These are phyloP conservation scores for Globisporangium orthogonon DNA, from an alignment of 352 stramenopile genomes.

Conservation along the genomic window DNA sequence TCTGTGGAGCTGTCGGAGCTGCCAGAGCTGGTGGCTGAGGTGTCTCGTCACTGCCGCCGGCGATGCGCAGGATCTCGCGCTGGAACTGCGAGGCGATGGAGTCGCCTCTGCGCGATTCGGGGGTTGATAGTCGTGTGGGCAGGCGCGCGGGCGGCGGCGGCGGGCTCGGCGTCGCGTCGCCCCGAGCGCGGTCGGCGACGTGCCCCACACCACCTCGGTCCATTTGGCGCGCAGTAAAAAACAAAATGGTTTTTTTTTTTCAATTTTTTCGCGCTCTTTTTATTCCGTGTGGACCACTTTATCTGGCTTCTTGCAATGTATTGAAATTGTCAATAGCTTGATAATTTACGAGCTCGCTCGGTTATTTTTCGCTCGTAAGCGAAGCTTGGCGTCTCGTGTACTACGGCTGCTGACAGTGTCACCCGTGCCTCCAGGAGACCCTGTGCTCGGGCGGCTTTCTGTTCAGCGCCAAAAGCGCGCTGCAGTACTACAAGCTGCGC, in stretches of 20 bases:
- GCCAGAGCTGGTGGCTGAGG: not conserved
- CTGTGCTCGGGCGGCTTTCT: no score
- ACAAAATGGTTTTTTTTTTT: not conserved
- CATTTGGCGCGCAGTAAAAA: not conserved
- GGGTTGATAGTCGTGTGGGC: slow-evolving; percentile 22
- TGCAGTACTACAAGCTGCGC: slow-evolving; percentile 56
- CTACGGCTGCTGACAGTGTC: no score
- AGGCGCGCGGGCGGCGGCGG: slow-evolving; percentile 7
- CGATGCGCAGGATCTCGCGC: slow-evolving; percentile 48
- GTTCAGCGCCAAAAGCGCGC: slow-evolving; percentile 44
- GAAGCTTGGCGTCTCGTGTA: no score
- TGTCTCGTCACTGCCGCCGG: not conserved
- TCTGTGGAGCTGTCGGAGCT: not conserved
- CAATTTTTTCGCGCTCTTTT: no score
- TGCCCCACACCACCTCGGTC: not conserved
- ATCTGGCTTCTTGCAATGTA: no score
- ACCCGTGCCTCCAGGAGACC: no score
- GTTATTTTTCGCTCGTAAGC: no score
- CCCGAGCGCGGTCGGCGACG: not conserved
- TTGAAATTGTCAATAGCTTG: no score
- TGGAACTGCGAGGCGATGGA: slow-evolving; percentile 55
- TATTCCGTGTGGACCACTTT: no score
- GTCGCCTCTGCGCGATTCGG: slow-evolving; percentile 22
- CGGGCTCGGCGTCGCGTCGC: slow-evolving; percentile 3
- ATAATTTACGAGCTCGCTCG: no score